These are phyloP conservation scores for Phylloporus scabripes DNA, from an alignment of 768 basidiomycete genomes.

Conservation along the genomic window DNA sequence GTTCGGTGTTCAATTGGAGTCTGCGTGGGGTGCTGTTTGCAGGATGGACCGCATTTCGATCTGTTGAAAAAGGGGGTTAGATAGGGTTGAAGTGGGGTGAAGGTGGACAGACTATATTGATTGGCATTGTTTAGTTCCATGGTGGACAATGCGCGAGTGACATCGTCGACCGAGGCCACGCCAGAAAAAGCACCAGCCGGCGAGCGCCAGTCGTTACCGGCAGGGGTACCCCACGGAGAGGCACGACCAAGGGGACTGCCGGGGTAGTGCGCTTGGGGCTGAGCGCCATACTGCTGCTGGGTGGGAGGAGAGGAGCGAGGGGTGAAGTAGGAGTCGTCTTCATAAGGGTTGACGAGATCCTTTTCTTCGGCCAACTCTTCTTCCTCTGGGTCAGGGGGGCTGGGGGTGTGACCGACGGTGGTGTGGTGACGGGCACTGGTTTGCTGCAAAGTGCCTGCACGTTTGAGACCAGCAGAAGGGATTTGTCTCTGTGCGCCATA, in stretches of 20 bases:
- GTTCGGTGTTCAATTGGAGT: slow-evolving; percentile 55
- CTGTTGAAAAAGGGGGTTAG: slow-evolving; percentile 40
- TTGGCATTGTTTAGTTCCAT: slow-evolving; percentile 49
- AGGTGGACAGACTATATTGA: slow-evolving; percentile 43
- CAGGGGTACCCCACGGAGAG: slow-evolving; percentile 60
- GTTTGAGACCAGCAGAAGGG: slow-evolving; percentile 52
- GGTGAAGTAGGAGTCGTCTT: slow-evolving; percentile 55
- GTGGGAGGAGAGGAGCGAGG: slow-evolving; percentile 36
- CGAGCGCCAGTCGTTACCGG: slow-evolving; percentile 53
- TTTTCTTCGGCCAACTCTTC: slow-evolving; percentile 51
- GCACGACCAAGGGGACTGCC: slow-evolving; percentile 56
- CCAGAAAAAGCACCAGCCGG: slow-evolving; percentile 32
- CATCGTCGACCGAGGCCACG: slow-evolving; percentile 56
- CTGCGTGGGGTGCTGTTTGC: slow-evolving; percentile 39
- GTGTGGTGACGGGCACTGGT: slow-evolving; percentile 38
- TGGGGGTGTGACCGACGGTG: slow-evolving; percentile 35
- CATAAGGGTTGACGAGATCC: slow-evolving; percentile 36
- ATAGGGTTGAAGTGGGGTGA: slow-evolving; percentile 65
- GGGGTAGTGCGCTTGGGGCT: slow-evolving; percentile 37
- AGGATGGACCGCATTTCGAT: slow-evolving; percentile 35
- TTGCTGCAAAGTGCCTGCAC: slow-evolving; percentile 62
- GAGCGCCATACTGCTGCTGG: slow-evolving; percentile 37
- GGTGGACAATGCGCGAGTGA: slow-evolving; percentile 65
- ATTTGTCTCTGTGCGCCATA: slow-evolving; percentile 58
- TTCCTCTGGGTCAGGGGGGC: slow-evolving; percentile 46